Conservation (phyloP, 108 stramenopile genomes). For the Skeletonema marinoi region DNA sequence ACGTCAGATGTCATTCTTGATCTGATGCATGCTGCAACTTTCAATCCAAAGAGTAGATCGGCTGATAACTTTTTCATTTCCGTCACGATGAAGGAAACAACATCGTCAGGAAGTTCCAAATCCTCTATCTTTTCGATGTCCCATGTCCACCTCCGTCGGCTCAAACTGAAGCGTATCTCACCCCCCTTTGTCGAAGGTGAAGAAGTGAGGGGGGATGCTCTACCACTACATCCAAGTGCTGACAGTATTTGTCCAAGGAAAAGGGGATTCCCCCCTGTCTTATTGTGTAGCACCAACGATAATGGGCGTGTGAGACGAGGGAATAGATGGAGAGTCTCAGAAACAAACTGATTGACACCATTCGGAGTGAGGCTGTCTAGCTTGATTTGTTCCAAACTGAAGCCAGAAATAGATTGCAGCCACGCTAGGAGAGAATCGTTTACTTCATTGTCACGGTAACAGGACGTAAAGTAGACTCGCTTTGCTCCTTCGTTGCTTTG, state of each 20-base stretch:
- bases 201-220: background rate
- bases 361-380: slow-evolving; percentile 14
- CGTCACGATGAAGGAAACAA: slow-evolving; percentile 7
- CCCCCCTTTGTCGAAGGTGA: slow-evolving; percentile 2
- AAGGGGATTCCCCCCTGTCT: slow-evolving; percentile 26
- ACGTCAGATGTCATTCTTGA: slow-evolving; percentile 10
- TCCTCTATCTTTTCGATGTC: slow-evolving; percentile 21
- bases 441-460: slow-evolving; percentile 29
- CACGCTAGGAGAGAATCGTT: background rate
- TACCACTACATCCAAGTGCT: background rate
- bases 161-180: slow-evolving; percentile 7
- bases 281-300: slow-evolving; percentile 8
- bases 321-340: slow-evolving; percentile 21
- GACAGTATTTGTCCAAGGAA: background rate
- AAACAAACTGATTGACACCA: slow-evolving; percentile 21
- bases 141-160: slow-evolving; percentile 25
- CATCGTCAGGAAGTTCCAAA: slow-evolving; percentile 22
- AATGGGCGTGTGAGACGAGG: slow-evolving; percentile 40
- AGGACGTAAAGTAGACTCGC: slow-evolving; percentile 12
- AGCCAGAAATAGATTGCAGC: background rate
- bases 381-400: slow-evolving; percentile 14
- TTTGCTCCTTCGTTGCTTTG: slow-evolving; percentile 3
- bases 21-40: slow-evolving; percentile 37
- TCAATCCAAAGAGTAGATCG: slow-evolving; percentile 14
- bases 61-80: slow-evolving; percentile 18